Percentiles rank a stretch among this genome's conserved stretches.
These are phyloP conservation scores for Cetradonia linearis DNA, from an alignment of 495 filamentous ascomycete genomes.

Conservation along the genomic window DNA sequence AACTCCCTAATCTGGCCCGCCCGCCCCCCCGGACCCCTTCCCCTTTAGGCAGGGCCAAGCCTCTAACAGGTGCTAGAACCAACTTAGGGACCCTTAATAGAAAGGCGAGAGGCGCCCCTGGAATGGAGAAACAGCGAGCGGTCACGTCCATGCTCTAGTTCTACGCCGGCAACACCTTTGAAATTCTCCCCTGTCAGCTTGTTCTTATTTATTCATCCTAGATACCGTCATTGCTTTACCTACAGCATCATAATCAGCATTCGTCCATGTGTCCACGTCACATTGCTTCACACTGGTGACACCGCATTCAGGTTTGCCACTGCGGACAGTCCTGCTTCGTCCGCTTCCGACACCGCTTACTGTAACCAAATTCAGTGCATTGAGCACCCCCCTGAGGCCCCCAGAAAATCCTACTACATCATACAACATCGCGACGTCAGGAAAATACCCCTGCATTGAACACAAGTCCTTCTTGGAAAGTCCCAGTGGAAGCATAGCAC, in stretches of 20 bases:
- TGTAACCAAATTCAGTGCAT: not conserved
- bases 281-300: not conserved
- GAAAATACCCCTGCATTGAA: not conserved
- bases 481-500: not conserved
- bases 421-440: not conserved
- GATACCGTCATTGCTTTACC: not conserved
- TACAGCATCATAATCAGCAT: slow-evolving; percentile 3
- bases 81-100: not conserved
- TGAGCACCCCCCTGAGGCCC: not conserved
- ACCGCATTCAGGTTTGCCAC: slow-evolving; percentile 7
- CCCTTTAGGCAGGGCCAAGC: not conserved
- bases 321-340: slow-evolving; percentile 1
- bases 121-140: not conserved
- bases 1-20: not conserved
- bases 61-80: not conserved
- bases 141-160: not conserved
- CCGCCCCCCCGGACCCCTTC: not conserved
- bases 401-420: not conserved
- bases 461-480: not conserved
- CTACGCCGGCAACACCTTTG: not conserved
- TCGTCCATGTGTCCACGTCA: slow-evolving; percentile 2
- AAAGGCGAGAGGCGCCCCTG: not conserved
- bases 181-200: not conserved
- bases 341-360: slow-evolving; percentile 12
- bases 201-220: not conserved